Evolutionary conservation across 1,284 basidiomycete genomes (phyloP).

Genomic region (Amylostereum areolatum): DNA sequence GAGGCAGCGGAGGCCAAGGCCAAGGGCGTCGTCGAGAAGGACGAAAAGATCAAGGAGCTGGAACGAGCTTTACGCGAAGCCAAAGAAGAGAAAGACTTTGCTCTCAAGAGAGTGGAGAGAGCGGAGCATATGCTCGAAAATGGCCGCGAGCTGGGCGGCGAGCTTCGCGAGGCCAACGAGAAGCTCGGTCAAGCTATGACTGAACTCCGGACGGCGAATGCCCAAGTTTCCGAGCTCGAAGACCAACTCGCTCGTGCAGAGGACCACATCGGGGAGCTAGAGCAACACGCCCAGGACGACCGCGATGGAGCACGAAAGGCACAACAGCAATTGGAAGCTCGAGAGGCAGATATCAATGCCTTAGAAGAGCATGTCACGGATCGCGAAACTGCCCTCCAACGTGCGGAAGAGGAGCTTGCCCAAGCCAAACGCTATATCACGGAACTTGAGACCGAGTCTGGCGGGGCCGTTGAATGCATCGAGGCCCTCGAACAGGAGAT

Average conservation of each 20-base stretch:
- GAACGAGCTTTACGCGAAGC: slow-evolving; percentile 37
- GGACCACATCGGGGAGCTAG: slow-evolving; percentile 43
- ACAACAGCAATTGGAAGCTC: slow-evolving; percentile 31
- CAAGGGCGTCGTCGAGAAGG: slow-evolving; percentile 32
- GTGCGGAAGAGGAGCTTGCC: slow-evolving; percentile 28
- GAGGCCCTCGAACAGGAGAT: slow-evolving; percentile 49
- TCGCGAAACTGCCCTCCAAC: slow-evolving; percentile 22
- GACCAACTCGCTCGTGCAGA: slow-evolving; percentile 45
- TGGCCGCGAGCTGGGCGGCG: slow-evolving; percentile 58
- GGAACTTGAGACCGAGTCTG: slow-evolving; percentile 51
- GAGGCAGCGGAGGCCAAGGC: slow-evolving; percentile 43
- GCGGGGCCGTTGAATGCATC: slow-evolving; percentile 38
- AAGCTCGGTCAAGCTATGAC: slow-evolving; percentile 44
- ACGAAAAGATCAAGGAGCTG: slow-evolving; percentile 37
- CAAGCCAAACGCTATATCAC: slow-evolving; percentile 42
- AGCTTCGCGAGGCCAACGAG: slow-evolving; percentile 58
- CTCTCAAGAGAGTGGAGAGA: slow-evolving; percentile 51
- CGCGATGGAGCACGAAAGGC: slow-evolving; percentile 27
- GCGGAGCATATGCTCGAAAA: slow-evolving; percentile 55
- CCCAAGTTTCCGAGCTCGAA: slow-evolving; percentile 51
- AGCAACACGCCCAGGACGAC: slow-evolving; percentile 47
- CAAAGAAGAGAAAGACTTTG: slow-evolving; percentile 49
- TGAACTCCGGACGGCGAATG: slow-evolving; percentile 51
- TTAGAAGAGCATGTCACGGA: slow-evolving; percentile 21
- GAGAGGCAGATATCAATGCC: slow-evolving; percentile 19